Evolutionary conservation across 2,329 filamentous ascomycete species (phyloP).

Genomic region (Mycosphaerella sp.): DNA sequence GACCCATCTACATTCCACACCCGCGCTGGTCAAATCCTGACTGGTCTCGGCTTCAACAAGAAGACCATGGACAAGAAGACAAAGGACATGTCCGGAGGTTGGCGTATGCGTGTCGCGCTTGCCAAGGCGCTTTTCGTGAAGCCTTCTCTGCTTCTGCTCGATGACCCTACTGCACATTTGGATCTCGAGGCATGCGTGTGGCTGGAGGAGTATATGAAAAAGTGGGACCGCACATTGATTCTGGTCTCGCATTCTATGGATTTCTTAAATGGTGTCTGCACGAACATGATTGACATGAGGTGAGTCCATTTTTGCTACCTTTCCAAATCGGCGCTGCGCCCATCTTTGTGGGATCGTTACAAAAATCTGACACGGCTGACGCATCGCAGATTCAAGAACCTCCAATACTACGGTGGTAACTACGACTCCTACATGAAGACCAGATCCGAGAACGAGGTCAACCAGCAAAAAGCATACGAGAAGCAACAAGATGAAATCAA

Average conservation of each 20-base stretch:
- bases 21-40: constrained; percentile 91
- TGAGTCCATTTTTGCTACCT: not conserved
- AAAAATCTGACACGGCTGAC: not conserved
- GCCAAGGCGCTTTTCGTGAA: constrained; percentile 98
- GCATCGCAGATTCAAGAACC: constrained; percentile 53
- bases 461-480: constrained; percentile 98
- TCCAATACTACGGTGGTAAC: constrained; percentile 99
- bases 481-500: constrained; percentile 99
- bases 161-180: constrained; percentile 98
- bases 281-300: constrained; percentile 98
- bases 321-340: too few species aligned
- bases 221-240: constrained; percentile 96
- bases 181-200: constrained; percentile 99
- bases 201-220: constrained; percentile 99
- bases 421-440: constrained; percentile 98
- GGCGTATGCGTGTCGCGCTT: constrained; percentile 98
- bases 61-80: constrained; percentile 97
- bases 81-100: constrained; percentile 99
- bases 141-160: constrained; percentile 88
- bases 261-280: constrained; percentile 98
- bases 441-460: constrained; percentile 84
- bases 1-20: constrained; percentile 96
- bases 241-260: constrained; percentile 98
- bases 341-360: too few species aligned
- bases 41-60: constrained; percentile 99